Evolutionary conservation across 495 filamentous ascomycete genomes (phyloP), one percentile per base, ranked within the genome.

Genomic region (Xylaria bambusicola): DNA sequence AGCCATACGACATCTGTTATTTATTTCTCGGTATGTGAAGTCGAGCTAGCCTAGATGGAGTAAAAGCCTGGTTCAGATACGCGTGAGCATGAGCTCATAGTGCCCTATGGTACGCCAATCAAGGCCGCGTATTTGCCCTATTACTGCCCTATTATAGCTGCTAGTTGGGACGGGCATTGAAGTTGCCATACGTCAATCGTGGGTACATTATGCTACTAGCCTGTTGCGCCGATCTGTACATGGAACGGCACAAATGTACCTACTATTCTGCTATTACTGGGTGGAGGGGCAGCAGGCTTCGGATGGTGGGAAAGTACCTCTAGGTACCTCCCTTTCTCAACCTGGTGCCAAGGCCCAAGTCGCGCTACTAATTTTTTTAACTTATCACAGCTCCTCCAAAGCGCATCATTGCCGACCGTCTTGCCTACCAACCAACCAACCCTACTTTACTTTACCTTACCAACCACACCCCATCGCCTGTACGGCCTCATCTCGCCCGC

Each of bases 331-430:
- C n/a, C n/a, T n/a, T n/a, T n/a, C n/a, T n/a, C n/a, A n/a, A n/a
- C n/a, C n/a, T n/a, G 44, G 55, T 42, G 42, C 54, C 49, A 59
- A 58, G 49, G 27, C 52, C 29, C 49, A 24, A 33, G 47, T 50
- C 51, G 52, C 50, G 48, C 50, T 52, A 46, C 53, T 58, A 56
- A 55, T 64, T 54, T 62, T 62, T 58, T 52, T 24, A 36, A 60
- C 40, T 47, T 53, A 8, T 31, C 40, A 46, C n/a, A 60, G 48
- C 48, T 53, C 12, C 57, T 52, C 48, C 57, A 23, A 45, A 45
- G 40, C 57, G 57, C 57, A 60, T 60, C 57, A 60, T 60, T 18
- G 57, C 26, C 56, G 38, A 42, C 47, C 38, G n/a, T 17, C 27
- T 33, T 42, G 20, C 51, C 20, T 13, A 15, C 45, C 45, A 29